Base-by-base conservation (phyloP, 2,329 filamentous ascomycete species). In the Ceratocystis papillata region DNA sequence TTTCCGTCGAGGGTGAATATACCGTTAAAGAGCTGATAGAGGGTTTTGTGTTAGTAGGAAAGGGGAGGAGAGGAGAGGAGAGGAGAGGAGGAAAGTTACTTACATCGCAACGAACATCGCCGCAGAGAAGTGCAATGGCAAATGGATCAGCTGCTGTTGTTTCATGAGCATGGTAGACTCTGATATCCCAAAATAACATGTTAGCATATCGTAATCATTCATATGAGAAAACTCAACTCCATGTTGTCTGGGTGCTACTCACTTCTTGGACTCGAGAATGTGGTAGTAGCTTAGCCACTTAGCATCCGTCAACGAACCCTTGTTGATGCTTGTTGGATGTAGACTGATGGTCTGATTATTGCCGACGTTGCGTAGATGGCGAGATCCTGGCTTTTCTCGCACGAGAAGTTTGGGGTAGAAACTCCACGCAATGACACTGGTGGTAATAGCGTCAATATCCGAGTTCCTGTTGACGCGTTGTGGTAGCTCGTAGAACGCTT, bases 231-330 rank as follows among this genome's bases (percentile, higher is more conserved):
- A 53, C n/a, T 7, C 30, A 22, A 41, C 17, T 7, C 17, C 5
- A 30, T 25, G 45, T 45, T 63, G 46, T 5, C 15, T 28, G 22
- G 17, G 44, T 37, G 46, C 2, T 61, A 79, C 78, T 81, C 82
- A 81, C 86, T 89, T 77, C 79, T 87, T 91, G 2, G 88, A 88
- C 75, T 96, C 92, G 90, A 97, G 96, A 69, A 97, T 96, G 74
- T 96, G 89, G 77, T 97, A 97, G 75, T 96, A 99, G 0, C 89
- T 94, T 57, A 99, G 78, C 85, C 90, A 97, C 72, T 86, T 87
- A 48, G 91, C 78, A 50, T 85, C 83, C 15, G 60, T 67, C 60
- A 80, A 78, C 68, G 79, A 79, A 6, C 80, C 82, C 73, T 91
- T 91, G 75, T 97, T 97, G 70, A 99, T 89, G 0, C 90, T 96